phyloP scores from a whole-genome alignment of 306 rosid genomes.

The Boehmeria nivea region DNA sequence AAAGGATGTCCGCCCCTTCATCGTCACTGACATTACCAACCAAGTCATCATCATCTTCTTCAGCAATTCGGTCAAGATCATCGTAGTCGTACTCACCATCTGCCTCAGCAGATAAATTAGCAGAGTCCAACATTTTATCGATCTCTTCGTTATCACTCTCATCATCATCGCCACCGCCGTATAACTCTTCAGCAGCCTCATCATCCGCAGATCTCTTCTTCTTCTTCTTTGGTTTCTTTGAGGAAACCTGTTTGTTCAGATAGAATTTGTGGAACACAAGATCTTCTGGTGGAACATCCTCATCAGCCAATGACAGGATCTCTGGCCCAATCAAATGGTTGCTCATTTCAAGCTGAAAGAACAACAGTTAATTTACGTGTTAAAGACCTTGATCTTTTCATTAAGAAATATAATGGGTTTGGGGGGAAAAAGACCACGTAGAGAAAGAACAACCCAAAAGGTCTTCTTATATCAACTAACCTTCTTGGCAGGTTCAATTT shows the following conservation, averaged over 20 bases:
- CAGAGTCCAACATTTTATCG: slow-evolving; percentile 66
- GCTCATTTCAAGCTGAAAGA: slow-evolving; percentile 63
- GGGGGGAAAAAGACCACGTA: neutral
- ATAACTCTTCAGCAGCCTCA: slow-evolving; percentile 58
- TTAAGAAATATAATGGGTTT: no score
- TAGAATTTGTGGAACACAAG: slow-evolving; percentile 94
- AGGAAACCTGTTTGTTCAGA: slow-evolving; percentile 57
- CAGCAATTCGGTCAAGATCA: slow-evolving; percentile 65
- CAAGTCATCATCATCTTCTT: slow-evolving; percentile 80
- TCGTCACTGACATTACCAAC: slow-evolving; percentile 56
- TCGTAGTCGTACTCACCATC: slow-evolving; percentile 72
- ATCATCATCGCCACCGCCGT: slow-evolving; percentile 48
- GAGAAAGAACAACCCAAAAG: no score
- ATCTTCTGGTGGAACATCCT: slow-evolving; percentile 88
- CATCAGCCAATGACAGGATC: slow-evolving; percentile 75
- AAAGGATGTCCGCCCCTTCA: slow-evolving; percentile 51
- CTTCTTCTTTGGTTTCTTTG: slow-evolving; percentile 65
- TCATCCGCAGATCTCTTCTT: slow-evolving; percentile 64
- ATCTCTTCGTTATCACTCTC: slow-evolving; percentile 93
- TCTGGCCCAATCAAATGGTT: slow-evolving; percentile 68
- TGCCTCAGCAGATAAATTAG: slow-evolving; percentile 39
- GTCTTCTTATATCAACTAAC: slow-evolving; percentile 34
- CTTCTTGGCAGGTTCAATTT: slow-evolving; percentile 92
- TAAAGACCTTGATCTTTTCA: neutral
- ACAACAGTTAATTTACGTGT: neutral